Evolutionary conservation across 306 rosid genomes (phyloP).

Genomic region (Trichosanthes truncata): DNA sequence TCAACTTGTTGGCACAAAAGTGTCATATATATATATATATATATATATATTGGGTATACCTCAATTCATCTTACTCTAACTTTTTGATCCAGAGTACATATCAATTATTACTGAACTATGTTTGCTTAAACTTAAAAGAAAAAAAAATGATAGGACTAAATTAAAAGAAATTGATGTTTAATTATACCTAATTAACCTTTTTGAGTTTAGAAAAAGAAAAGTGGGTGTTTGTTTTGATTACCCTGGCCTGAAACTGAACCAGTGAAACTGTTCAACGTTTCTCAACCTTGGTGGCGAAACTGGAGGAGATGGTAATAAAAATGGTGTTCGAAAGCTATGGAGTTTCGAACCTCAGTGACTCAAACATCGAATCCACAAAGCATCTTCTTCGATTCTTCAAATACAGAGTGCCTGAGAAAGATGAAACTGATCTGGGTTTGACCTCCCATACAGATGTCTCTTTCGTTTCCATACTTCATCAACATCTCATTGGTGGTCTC

Average conservation of each 20-base stretch:
- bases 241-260: background rate
- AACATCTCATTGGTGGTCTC: constrained; percentile 20
- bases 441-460: constrained; percentile 23
- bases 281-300: constrained; percentile 18
- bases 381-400: constrained; percentile 24
- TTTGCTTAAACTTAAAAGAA: too few species aligned
- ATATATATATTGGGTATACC: too few species aligned
- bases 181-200: too few species aligned
- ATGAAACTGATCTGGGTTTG: constrained; percentile 21
- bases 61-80: too few species aligned
- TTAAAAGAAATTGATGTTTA: too few species aligned
- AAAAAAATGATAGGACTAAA: too few species aligned
- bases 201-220: too few species aligned
- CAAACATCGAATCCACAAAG: constrained; percentile 10
- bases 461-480: constrained; percentile 29
- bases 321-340: constrained; percentile 38
- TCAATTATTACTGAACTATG: too few species aligned
- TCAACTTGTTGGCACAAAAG: too few species aligned
- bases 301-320: constrained; percentile 19
- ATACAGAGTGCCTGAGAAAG: constrained; percentile 13
- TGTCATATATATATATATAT: too few species aligned
- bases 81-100: too few species aligned
- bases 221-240: too few species aligned
- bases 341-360: constrained; percentile 4
- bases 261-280: constrained; percentile 20